phyloP scores from a whole-genome alignment of 2,329 filamentous ascomycete genomes.

The Endoconidiophora laricicola region DNA sequence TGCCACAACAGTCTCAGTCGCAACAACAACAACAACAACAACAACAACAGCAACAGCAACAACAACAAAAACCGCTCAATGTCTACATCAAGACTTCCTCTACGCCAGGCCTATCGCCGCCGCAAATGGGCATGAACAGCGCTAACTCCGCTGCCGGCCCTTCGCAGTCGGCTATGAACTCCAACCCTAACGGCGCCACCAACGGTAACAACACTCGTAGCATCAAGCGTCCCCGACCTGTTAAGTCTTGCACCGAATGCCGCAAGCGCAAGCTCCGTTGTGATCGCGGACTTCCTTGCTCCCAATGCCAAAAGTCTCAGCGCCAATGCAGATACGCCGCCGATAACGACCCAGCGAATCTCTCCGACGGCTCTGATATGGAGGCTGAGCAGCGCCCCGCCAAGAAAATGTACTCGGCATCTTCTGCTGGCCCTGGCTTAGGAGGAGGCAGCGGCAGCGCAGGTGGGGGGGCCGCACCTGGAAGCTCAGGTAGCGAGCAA shows the following conservation, averaged over 20 bases:
- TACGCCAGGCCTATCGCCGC: conserved; percentile 5
- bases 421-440: neutral
- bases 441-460: neutral
- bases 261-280: conserved; percentile 41
- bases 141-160: neutral
- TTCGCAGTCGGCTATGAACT: conserved; percentile 2
- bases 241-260: conserved; percentile 40
- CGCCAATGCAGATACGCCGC: conserved; percentile 35
- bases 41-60: conserved; percentile 7
- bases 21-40: neutral
- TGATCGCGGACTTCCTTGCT: conserved; percentile 38
- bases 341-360: conserved; percentile 30
- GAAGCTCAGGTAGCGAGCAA: neutral
- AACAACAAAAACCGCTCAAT: neutral
- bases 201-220: conserved; percentile 19
- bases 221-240: conserved; percentile 36
- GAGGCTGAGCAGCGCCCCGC: conserved; percentile 18
- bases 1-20: neutral
- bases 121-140: conserved; percentile 1
- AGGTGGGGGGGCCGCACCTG: neutral
- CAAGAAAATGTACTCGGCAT: conserved; percentile 16
- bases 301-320: conserved; percentile 41
- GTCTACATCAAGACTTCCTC: conserved; percentile 9
- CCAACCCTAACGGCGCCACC: neutral
- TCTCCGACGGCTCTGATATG: conserved; percentile 33